These are phyloP conservation scores for Heterobasidion irregulare DNA, from an alignment of 1,284 basidiomycete genomes.

Conservation along the genomic window DNA sequence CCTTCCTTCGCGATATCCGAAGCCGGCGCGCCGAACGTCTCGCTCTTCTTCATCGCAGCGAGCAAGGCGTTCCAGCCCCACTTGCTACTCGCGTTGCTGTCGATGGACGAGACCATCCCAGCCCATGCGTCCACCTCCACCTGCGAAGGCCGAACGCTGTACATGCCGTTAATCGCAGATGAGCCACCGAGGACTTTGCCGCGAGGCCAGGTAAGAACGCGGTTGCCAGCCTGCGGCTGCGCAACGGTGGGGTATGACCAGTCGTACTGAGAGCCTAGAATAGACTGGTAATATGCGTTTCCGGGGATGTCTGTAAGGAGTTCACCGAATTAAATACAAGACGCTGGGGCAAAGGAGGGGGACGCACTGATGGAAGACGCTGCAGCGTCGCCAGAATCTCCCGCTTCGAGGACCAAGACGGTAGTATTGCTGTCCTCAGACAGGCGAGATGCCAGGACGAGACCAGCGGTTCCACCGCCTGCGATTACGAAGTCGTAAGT, in stretches of 20 bases:
- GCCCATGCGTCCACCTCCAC: conserved; percentile 52
- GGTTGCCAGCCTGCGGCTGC: conserved; percentile 35
- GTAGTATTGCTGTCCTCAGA: conserved; percentile 47
- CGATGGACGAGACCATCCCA: conserved; percentile 27
- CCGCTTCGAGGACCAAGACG: conserved; percentile 60
- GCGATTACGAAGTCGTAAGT: conserved; percentile 53
- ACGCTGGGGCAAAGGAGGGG: not conserved
- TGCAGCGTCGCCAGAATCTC: conserved; percentile 45
- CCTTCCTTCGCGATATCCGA: conserved; percentile 24
- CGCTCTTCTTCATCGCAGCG: conserved; percentile 43
- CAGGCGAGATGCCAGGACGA: conserved; percentile 56
- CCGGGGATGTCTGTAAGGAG: conserved; percentile 34
- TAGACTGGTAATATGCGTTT: conserved; percentile 40
- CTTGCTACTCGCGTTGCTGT: conserved; percentile 23
- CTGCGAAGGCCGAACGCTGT: conserved; percentile 46
- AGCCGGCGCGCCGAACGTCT: conserved; percentile 33
- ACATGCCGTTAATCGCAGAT: conserved; percentile 67
- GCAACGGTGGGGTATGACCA: conserved; percentile 52
- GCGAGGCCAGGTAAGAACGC: conserved; percentile 43
- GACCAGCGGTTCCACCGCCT: conserved; percentile 65
- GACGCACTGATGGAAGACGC: conserved; percentile 27
- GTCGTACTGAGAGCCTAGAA: conserved; percentile 46
- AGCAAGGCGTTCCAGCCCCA: conserved; percentile 54
- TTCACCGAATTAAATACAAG: conserved; percentile 11
- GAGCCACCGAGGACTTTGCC: conserved; percentile 68